phyloP scores from a whole-genome alignment of 345 rosid genomes.

The Lepidium didymum region DNA sequence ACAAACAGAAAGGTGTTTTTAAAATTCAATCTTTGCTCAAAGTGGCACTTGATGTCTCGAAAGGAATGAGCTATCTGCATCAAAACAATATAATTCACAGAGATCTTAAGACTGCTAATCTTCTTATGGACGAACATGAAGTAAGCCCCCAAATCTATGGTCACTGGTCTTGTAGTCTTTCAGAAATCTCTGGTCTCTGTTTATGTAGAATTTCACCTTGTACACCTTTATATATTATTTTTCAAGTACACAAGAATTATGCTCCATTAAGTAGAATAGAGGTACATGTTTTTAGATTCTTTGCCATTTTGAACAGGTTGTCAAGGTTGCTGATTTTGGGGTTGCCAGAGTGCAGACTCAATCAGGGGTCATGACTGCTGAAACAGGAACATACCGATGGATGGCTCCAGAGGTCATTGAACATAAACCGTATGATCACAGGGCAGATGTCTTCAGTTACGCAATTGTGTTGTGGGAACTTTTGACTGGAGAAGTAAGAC shows the following conservation, averaged over 20 bases:
- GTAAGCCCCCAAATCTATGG: slow-evolving; percentile 37
- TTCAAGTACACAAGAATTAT: background rate
- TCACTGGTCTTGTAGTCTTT: background rate
- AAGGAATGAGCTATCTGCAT: slow-evolving; percentile 97
- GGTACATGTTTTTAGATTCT: background rate
- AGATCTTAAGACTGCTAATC: slow-evolving; percentile 96
- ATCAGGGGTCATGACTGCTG: slow-evolving; percentile 95
- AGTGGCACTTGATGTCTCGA: slow-evolving; percentile 79
- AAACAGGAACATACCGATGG: slow-evolving; percentile 99
- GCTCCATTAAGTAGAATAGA: background rate
- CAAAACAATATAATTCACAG: slow-evolving; percentile 93
- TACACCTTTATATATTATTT: background rate
- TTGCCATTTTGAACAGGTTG: slow-evolving; percentile 48
- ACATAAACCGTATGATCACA: slow-evolving; percentile 86
- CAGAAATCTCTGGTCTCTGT: background rate
- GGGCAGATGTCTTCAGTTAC: slow-evolving; percentile 90
- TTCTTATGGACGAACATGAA: slow-evolving; percentile 96
- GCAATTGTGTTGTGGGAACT: slow-evolving; percentile 90
- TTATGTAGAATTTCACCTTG: background rate
- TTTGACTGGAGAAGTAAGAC: slow-evolving; percentile 79
- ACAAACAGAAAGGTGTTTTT: slow-evolving; percentile 74
- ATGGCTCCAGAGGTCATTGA: slow-evolving; percentile 99
- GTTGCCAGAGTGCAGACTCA: slow-evolving; percentile 92
- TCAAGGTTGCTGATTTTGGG: slow-evolving; percentile 97
- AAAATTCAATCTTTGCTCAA: slow-evolving; percentile 73